Evolutionary conservation across 1,284 basidiomycete species (phyloP), one percentile per base, ranked within the genome.

Genomic region (Wallemia mellicola): DNA sequence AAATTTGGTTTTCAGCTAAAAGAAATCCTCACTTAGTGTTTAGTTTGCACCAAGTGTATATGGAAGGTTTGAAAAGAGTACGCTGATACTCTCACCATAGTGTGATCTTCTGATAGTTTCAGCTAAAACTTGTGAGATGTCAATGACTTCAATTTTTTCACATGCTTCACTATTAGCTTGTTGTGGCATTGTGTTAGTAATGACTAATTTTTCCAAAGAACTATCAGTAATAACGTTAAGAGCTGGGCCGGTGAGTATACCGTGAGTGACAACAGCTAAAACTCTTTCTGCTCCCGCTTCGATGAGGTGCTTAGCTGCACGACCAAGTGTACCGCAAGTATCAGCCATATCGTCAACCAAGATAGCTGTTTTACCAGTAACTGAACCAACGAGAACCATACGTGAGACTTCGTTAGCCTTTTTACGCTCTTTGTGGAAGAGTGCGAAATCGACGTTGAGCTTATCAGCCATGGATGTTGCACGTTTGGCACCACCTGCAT

Each of bases 281-380:
- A 94, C 84, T 68, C 80, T 79, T 56, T 75, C 71, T 14, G 89
- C 92, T 1, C 94, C 94, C 9, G 87, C 86, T 68, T 96, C 88
- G 57, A 83, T 74, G 54, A 99, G 77, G 66, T 92, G 86, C 63
- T 79, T 75, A 2, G 94, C 85, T 1, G 94, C 94, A 38, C 95
- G 76, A 65, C 87, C 89, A 60, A 99, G 77, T 61, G 94, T 99
- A 54, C 94, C 94, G 68, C 94, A 99, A 54, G 94, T 98, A 71
- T 99, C 94, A 59, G 94, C 89, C 94, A 99, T 99, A 74, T 99
- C 94, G 76, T 98, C 94, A 59, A 98, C 91, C n/a, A 99, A 76
- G 63, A 99, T 87, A 60, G 92, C 94, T 54, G 83, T 77, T 74
- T 98, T 98, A 70, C 82, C 88, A 66, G 80, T 80, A 63, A 92